Base-by-base conservation (phyloP, 2,329 filamentous ascomycete species). In the Aspergillus terreus region DNA sequence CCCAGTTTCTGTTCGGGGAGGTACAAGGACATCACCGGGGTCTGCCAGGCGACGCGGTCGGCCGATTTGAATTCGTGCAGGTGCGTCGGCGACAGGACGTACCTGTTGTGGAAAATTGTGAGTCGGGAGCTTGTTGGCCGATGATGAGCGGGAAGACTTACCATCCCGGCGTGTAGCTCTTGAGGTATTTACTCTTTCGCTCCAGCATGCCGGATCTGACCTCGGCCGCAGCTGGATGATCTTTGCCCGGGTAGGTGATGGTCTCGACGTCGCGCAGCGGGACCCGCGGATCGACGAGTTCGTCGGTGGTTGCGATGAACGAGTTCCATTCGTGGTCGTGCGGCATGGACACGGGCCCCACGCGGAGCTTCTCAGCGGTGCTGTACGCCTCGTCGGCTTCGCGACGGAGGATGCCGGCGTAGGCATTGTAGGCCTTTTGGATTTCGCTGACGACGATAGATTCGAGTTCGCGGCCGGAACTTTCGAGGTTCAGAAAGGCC, bases 41-140 rank as follows among this genome's bases (percentile, higher is more conserved):
- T 86, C 71, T 94, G 90, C 53, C 83, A 80, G 62, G 80, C 79
- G 57, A 86, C 87, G 69, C 92, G 92, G 73, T 97, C 92, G 59
- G 91, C 90, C n/a, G 91, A 96, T 71, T 96, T 96, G 82, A 97
- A 99, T 73, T 99, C 94, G 75, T 99, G 94, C 19, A 99, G 81
- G 73, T 99, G 94, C 50, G 94, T 97, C 14, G 94, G 90, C 62
- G 94, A 96, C 60, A 99, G 78, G 44, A 97, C 91, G 71, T 96
- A 96, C 90, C 89, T 94, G 61, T 17, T 9, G 12, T 21, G 14
- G 38, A n/a, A 30, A 32, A 3, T 35, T 11, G 47, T 63, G 52
- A 63, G 56, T 30, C 17, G 40, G 36, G 30, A 7, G 19, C 0
- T 23, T 23, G 5, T 4, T 11, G 35, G 35, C 2, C 15, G 14